phyloP scores from a whole-genome alignment of 345 rosid genomes.

The Leavenworthia alabamica region DNA sequence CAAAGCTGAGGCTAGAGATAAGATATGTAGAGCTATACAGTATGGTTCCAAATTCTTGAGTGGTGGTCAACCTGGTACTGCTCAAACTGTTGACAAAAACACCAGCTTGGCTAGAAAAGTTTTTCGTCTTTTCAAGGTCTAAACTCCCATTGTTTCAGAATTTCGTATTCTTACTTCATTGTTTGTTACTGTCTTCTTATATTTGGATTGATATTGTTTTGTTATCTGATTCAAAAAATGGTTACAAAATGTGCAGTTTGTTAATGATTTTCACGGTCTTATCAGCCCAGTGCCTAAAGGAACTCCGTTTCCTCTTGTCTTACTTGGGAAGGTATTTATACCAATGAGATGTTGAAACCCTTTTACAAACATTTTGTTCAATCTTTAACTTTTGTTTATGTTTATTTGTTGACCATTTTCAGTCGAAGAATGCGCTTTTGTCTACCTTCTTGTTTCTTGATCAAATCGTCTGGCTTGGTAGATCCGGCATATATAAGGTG shows the following conservation, averaged over 20 bases:
- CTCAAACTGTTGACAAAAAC: conserved; percentile 85
- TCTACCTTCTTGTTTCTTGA: conserved; percentile 93
- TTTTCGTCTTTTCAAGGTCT: conserved; percentile 95
- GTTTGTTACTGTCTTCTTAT: not conserved
- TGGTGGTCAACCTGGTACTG: conserved; percentile 83
- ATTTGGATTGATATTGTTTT: conserved; percentile 2
- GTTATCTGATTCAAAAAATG: not conserved
- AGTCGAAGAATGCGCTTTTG: conserved; percentile 85
- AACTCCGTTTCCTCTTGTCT: conserved; percentile 81
- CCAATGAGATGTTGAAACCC: not conserved
- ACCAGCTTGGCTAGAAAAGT: conserved; percentile 98
- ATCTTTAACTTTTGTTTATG: not conserved
- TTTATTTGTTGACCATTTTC: conserved; percentile 30
- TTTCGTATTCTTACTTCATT: conserved; percentile 1
- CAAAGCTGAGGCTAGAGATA: conserved; percentile 98
- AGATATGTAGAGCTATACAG: conserved; percentile 98
- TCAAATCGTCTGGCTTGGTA: conserved; percentile 95
- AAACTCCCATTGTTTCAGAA: not conserved
- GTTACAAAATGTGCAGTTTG: conserved; percentile 47
- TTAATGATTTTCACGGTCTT: conserved; percentile 81
- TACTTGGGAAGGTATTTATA: conserved; percentile 69
- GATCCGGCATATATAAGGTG: conserved; percentile 93
- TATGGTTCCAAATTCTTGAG: conserved; percentile 93
- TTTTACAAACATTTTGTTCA: not conserved
- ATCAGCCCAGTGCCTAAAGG: conserved; percentile 84